Evolutionary conservation across 495 filamentous ascomycete genomes (phyloP).

Genomic region (Aspergillus conjunctus): DNA sequence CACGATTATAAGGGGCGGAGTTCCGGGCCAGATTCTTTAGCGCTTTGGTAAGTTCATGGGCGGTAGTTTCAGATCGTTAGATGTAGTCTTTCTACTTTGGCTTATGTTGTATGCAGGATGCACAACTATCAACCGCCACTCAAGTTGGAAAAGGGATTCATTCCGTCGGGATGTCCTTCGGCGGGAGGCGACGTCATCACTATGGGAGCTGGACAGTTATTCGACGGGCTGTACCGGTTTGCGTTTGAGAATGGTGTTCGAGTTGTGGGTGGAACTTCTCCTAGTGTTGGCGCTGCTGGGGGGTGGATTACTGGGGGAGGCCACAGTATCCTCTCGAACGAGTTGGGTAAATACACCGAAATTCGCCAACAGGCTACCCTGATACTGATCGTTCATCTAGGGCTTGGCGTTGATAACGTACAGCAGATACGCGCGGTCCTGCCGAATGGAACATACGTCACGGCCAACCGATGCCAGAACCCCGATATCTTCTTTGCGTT

Average conservation of each 20-base stretch:
- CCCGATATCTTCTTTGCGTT: conserved; percentile 55
- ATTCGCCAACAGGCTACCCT: background rate
- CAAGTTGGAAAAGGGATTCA: conserved; percentile 1
- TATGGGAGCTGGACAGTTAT: conserved; percentile 54
- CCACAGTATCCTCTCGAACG: conserved; percentile 40
- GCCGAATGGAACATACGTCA: conserved; percentile 44
- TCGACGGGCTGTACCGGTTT: conserved; percentile 45
- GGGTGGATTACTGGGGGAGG: conserved; percentile 49
- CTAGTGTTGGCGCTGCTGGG: conserved; percentile 36
- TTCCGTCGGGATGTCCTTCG: conserved; percentile 6
- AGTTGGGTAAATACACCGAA: conserved; percentile 33
- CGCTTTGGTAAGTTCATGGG: conserved; percentile 43
- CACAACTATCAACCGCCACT: conserved; percentile 10
- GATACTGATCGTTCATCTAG: conserved; percentile 5
- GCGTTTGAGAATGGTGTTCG: conserved; percentile 31
- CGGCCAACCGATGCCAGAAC: conserved; percentile 44
- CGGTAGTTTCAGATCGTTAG: background rate
- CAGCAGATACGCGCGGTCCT: conserved; percentile 48
- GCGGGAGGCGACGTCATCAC: conserved; percentile 36
- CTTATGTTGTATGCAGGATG: conserved; percentile 7
- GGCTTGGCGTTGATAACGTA: conserved; percentile 50
- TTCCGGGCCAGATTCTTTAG: conserved; percentile 51
- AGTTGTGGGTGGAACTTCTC: conserved; percentile 29
- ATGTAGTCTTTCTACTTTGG: background rate
- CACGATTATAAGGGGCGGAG: conserved; percentile 55